These are phyloP conservation scores for Letharia lupina DNA, from an alignment of 495 filamentous ascomycete genomes.

Conservation along the genomic window DNA sequence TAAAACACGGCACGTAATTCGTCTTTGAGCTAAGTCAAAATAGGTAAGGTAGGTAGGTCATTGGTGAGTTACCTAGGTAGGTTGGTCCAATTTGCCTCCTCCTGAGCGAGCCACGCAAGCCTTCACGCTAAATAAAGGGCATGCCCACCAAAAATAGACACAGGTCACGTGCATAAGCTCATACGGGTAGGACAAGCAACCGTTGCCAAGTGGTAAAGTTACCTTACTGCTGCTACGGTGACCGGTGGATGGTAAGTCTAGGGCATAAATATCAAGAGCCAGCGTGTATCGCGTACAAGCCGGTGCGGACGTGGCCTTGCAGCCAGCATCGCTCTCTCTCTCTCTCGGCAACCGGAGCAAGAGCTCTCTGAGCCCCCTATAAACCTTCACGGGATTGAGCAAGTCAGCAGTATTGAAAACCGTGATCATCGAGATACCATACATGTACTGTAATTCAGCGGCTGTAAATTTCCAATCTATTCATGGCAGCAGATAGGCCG, in stretches of 20 bases:
- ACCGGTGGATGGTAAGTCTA: neutral
- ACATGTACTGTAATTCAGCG: neutral
- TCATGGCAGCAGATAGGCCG: neutral
- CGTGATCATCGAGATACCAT: neutral
- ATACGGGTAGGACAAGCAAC: neutral
- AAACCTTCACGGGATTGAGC: neutral
- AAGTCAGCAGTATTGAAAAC: neutral
- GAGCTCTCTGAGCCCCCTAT: neutral
- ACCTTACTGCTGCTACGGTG: neutral
- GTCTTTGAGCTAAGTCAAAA: neutral
- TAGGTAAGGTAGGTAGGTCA: too few species aligned
- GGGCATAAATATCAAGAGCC: neutral
- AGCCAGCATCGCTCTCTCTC: neutral
- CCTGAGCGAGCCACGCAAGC: too few species aligned
- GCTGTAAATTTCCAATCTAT: neutral
- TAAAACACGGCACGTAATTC: conserved; percentile 2
- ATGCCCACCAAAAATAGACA: neutral
- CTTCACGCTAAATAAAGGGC: neutral
- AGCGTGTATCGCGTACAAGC: neutral
- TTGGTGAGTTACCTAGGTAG: too few species aligned
- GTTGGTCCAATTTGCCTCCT: neutral
- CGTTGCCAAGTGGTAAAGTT: neutral
- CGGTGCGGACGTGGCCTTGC: conserved; percentile 5
- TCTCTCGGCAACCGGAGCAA: neutral
- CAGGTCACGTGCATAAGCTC: neutral